Evolutionary conservation across 2,329 filamentous ascomycete species (phyloP).

Genomic region (Graphilbum sp.): DNA sequence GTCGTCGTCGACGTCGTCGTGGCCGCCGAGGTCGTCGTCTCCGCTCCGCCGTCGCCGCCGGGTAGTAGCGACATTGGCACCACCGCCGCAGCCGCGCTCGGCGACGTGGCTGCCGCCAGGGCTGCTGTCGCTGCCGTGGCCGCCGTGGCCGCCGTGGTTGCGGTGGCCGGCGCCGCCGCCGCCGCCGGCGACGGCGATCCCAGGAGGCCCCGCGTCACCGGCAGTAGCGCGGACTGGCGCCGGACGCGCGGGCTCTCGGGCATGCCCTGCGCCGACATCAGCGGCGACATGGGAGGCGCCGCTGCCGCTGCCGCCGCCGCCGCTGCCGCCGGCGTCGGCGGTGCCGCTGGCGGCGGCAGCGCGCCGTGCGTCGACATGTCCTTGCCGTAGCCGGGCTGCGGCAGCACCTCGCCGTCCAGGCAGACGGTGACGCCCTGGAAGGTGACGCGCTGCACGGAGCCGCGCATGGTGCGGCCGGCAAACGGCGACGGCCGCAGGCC

Average conservation of each 20-base stretch:
- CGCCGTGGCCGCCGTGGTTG: slow-evolving; percentile 11
- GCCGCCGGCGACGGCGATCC: neutral
- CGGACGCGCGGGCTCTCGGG: slow-evolving; percentile 18
- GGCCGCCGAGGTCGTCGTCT: slow-evolving; percentile 10
- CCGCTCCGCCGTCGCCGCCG: slow-evolving; percentile 7
- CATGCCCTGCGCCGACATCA: slow-evolving; percentile 29
- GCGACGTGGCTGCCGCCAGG: neutral
- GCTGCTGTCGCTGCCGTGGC: slow-evolving; percentile 21
- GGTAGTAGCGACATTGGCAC: too few relatives aligned
- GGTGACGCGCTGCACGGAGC: slow-evolving; percentile 56
- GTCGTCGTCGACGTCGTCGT: slow-evolving; percentile 21
- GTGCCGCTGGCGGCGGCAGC: slow-evolving; percentile 23
- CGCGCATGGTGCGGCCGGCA: slow-evolving; percentile 49
- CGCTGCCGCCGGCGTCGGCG: slow-evolving; percentile 27
- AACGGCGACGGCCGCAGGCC: slow-evolving; percentile 51
- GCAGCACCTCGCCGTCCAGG: slow-evolving; percentile 49
- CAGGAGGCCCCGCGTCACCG: neutral
- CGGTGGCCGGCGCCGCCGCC: slow-evolving; percentile 8
- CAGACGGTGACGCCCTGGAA: slow-evolving; percentile 62
- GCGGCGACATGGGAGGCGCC: slow-evolving; percentile 35
- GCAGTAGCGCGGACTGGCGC: slow-evolving; percentile 17
- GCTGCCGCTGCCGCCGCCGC: slow-evolving; percentile 35
- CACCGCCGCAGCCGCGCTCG: too few relatives aligned
- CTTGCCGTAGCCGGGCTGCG: slow-evolving; percentile 42
- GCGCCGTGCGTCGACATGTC: slow-evolving; percentile 59